Conservation (phyloP, 306 rosid genomes). For the Medicago arabica region DNA sequence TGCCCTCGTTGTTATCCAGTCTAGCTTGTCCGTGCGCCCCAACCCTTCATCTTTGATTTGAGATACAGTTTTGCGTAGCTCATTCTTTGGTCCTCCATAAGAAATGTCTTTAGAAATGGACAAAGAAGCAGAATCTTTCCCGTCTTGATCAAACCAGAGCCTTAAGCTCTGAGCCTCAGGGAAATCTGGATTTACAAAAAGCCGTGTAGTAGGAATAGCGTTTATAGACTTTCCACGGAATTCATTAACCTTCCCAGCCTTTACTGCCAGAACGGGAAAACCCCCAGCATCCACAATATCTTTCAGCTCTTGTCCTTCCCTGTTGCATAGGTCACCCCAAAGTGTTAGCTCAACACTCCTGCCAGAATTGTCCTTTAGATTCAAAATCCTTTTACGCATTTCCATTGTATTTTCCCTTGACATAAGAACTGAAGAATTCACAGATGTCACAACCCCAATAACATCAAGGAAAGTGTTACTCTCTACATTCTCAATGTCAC, state of each 20-base stretch:
- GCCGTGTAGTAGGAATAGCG: slow-evolving; percentile 84
- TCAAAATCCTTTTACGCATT: slow-evolving; percentile 84
- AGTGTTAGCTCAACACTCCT: slow-evolving; percentile 86
- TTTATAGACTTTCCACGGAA: slow-evolving; percentile 92
- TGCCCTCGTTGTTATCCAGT: slow-evolving; percentile 89
- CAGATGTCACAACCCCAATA: slow-evolving; percentile 79
- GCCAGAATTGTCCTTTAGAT: slow-evolving; percentile 81
- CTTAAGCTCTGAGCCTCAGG: slow-evolving; percentile 71
- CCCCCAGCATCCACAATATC: slow-evolving; percentile 65
- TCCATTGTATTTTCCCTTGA: slow-evolving; percentile 97
- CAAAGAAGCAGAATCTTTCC: slow-evolving; percentile 66
- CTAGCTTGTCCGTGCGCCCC: slow-evolving; percentile 92
- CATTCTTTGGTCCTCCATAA: slow-evolving; percentile 74
- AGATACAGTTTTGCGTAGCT: slow-evolving; percentile 82
- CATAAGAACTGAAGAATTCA: slow-evolving; percentile 88
- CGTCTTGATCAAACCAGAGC: slow-evolving; percentile 82
- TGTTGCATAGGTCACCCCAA: slow-evolving; percentile 97
- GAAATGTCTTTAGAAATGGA: slow-evolving; percentile 79
- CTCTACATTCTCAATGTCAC: slow-evolving; percentile 82
- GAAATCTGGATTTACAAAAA: slow-evolving; percentile 82
- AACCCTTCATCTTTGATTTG: slow-evolving; percentile 96
- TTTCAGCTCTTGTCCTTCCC: slow-evolving; percentile 90
- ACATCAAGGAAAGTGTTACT: slow-evolving; percentile 80
- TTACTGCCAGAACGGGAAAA: slow-evolving; percentile 85
- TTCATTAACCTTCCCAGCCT: slow-evolving; percentile 89